Percentiles rank a stretch among this genome's conserved stretches.
Conservation (phyloP, 768 basidiomycete genomes). For the Phallus indusiatus region DNA sequence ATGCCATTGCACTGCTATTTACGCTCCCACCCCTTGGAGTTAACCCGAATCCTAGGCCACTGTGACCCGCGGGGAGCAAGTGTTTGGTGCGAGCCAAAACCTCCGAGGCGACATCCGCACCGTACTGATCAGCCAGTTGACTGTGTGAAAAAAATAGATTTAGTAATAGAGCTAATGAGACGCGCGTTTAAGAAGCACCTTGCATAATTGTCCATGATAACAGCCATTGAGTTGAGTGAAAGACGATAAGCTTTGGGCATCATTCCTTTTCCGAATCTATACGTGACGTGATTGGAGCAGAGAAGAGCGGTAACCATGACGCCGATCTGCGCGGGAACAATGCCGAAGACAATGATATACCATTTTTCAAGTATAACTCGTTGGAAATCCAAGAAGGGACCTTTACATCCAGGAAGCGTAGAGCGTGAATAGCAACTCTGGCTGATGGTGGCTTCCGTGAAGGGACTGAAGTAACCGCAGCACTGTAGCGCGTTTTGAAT, state of each 20-base stretch:
- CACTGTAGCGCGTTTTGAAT: conserved; percentile 32
- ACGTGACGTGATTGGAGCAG: conserved; percentile 33
- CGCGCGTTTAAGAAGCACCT: neutral
- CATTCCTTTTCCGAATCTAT: conserved; percentile 35
- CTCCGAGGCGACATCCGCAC: conserved; percentile 51
- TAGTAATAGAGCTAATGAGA: neutral
- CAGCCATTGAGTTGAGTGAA: conserved; percentile 28
- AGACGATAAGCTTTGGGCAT: conserved; percentile 34
- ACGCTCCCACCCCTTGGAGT: neutral
- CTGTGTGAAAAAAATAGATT: conserved; percentile 24
- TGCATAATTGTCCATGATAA: conserved; percentile 28
- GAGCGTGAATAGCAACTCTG: conserved; percentile 31
- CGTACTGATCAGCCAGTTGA: conserved; percentile 69
- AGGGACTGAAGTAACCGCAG: conserved; percentile 35
- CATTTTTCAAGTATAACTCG: conserved; percentile 24
- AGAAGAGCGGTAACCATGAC: conserved; percentile 28
- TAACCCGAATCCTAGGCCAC: neutral
- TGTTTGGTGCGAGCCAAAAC: conserved; percentile 48
- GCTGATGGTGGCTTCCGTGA: conserved; percentile 30
- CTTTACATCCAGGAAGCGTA: conserved; percentile 30
- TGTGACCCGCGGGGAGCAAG: conserved; percentile 24
- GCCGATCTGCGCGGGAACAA: conserved; percentile 29
- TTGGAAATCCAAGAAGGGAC: conserved; percentile 25
- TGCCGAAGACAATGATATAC: conserved; percentile 26
- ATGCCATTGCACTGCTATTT: neutral